Conservation (phyloP, 2,329 filamentous ascomycete genomes). For the Pseudopithomyces chartarum region DNA sequence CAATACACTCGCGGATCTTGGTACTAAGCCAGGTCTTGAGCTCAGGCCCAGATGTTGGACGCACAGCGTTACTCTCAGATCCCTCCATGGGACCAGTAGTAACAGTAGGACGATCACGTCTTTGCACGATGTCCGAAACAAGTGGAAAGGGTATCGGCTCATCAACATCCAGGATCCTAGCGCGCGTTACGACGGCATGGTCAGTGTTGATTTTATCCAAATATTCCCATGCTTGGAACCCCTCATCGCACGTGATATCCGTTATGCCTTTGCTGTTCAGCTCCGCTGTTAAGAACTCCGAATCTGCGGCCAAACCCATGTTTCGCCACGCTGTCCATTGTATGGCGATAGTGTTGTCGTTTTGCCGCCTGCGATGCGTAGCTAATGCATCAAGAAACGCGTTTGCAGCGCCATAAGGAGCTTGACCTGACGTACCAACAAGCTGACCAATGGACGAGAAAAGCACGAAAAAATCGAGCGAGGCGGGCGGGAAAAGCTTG, state of each 20-base stretch:
- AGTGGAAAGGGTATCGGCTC: slow-evolving; percentile 31
- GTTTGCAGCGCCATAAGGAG: slow-evolving; percentile 34
- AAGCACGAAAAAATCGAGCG: slow-evolving; percentile 33
- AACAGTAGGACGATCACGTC: slow-evolving; percentile 8
- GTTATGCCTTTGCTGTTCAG: slow-evolving; percentile 51
- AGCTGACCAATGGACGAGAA: slow-evolving; percentile 34
- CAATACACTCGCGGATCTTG: slow-evolving; percentile 43
- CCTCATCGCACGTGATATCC: slow-evolving; percentile 49
- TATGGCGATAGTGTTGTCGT: slow-evolving; percentile 50
- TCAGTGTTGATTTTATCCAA: slow-evolving; percentile 42
- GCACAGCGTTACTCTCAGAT: background rate
- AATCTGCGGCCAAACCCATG: slow-evolving; percentile 46
- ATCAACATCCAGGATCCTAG: slow-evolving; percentile 34
- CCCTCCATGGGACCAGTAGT: background rate
- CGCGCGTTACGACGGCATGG: slow-evolving; percentile 48
- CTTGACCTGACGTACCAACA: slow-evolving; percentile 28
- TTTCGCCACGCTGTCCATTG: slow-evolving; percentile 52
- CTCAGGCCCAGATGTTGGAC: slow-evolving; percentile 26
- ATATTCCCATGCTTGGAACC: slow-evolving; percentile 50
- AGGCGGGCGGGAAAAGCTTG: slow-evolving; percentile 28
- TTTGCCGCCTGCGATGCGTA: slow-evolving; percentile 30
- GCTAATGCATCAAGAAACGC: slow-evolving; percentile 37
- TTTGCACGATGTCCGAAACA: slow-evolving; percentile 20
- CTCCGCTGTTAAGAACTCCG: slow-evolving; percentile 49
- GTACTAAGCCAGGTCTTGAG: slow-evolving; percentile 35